phyloP scores from a whole-genome alignment of 2,329 filamentous ascomycete species.

The Coleophoma crateriformis region DNA sequence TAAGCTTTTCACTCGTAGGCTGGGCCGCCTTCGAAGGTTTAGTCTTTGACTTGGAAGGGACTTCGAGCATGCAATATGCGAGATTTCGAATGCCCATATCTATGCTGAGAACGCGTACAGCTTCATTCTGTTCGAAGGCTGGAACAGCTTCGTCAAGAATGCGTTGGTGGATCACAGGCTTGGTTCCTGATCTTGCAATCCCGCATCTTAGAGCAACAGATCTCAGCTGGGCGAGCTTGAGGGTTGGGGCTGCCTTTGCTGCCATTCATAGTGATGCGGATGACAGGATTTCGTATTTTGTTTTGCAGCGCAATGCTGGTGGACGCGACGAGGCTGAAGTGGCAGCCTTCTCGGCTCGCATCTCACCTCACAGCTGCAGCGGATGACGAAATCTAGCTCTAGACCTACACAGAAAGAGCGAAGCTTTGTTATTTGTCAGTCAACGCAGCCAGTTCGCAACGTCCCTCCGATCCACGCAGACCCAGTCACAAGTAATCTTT shows the following conservation, averaged over 20 bases:
- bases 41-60: constrained; percentile 6
- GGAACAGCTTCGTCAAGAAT: constrained; percentile 34
- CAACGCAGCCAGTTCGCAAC: too few relatives aligned
- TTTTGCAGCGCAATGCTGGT: too few relatives aligned
- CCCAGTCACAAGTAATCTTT: not conserved
- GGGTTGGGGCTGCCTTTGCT: constrained; percentile 20
- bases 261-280: constrained; percentile 21
- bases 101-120: constrained; percentile 60
- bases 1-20: constrained; percentile 4
- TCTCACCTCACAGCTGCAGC: too few relatives aligned
- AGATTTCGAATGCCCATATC: constrained; percentile 83
- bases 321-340: not conserved
- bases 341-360: not conserved
- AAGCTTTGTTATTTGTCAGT: too few relatives aligned
- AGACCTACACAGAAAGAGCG: too few relatives aligned
- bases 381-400: too few relatives aligned
- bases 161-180: constrained; percentile 45
- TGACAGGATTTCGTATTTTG: not conserved
- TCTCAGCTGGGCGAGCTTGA: constrained; percentile 50
- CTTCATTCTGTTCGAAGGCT: constrained; percentile 10
- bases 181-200: constrained; percentile 52
- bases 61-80: constrained; percentile 60
- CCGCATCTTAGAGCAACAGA: constrained; percentile 56
- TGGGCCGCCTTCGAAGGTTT: constrained; percentile 6
- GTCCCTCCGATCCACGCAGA: not conserved